Base-by-base conservation (phyloP, 1,139 yeast species). In the Taphrina confusa region DNA sequence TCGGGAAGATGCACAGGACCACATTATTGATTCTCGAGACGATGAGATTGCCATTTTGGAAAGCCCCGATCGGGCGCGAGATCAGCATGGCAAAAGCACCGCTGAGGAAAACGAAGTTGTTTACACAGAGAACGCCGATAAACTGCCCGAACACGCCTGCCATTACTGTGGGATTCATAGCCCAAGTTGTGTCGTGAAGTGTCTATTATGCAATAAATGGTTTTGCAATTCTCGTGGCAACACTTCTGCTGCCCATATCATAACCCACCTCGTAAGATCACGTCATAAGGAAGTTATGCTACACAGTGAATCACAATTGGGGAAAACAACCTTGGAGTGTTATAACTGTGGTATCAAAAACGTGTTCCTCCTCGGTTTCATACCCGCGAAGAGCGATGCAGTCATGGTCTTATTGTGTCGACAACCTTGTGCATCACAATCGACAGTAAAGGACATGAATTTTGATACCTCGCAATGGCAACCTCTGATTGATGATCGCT, bases 391-490 rank as follows among this genome's bases (percentile, higher is more conserved):
- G 68, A 57, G 61, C 63, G 95, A 88, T 67, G 85, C 91, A 3
- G 91, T 89, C 50, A 92, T 91, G 65, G 96, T 91, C 8, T 80
- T 90, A 45, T 75, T 91, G 54, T 91, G 97, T 74, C 82, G 97
- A 61, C 78, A 88, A 62, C 97, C 97, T 0, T 91, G 97, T 73
- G 89, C 96, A 0, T 75, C 82, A 2, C 87, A 87, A 68, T 64
- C 72, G 1, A 66, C 70, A 4, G 64, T 70, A 23, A 71, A 72
- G 54, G 74, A 71, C 39, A 67, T 72, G 64, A 83, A 84, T 67
- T 91, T 97, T 97, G 96, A 89, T 69, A 84, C 94, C 0, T 80
- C 79, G 39, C 87, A 86, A 65, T 91, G 97, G 97, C 90, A 85
- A 68, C 81, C 96, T 0, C 75, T 91, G 62, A 87, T 91, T 62